phyloP scores from a whole-genome alignment of 495 filamentous ascomycete species.

The Neurospora sp. region DNA sequence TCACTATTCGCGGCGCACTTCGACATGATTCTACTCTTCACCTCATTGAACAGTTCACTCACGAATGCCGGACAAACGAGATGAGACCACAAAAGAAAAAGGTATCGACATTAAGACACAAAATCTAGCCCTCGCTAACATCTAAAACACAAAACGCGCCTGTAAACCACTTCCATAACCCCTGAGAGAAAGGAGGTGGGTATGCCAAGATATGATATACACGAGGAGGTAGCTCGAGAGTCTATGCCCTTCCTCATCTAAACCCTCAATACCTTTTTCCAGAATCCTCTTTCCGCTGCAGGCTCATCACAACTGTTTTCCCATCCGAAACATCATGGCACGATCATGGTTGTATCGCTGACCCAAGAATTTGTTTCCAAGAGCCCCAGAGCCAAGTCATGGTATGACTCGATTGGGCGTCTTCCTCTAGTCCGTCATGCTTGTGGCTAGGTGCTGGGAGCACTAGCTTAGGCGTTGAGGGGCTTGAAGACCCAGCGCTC shows the following conservation, averaged over 20 bases:
- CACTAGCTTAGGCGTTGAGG: slow-evolving; percentile 12
- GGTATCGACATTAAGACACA: not conserved
- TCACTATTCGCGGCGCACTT: not conserved
- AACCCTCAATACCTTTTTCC: not conserved
- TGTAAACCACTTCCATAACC: not conserved
- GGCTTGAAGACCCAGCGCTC: slow-evolving; percentile 70
- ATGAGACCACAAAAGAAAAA: not conserved
- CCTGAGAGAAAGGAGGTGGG: not conserved
- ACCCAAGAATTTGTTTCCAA: not conserved
- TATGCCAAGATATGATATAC: not conserved
- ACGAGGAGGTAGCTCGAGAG: not conserved
- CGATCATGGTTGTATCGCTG: not conserved
- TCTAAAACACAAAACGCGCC: not conserved
- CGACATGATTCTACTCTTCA: not conserved
- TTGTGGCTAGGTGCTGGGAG: not conserved
- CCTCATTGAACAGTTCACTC: not conserved
- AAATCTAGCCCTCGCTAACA: not conserved
- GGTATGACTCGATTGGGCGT: not conserved
- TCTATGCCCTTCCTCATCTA: not conserved
- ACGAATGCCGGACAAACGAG: not conserved
- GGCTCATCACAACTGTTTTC: not conserved
- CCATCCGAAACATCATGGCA: not conserved
- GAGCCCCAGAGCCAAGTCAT: not conserved
- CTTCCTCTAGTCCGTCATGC: not conserved
- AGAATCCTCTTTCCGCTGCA: not conserved